Evolutionary conservation across 352 stramenopile species (phyloP), one percentile per base, ranked within the genome.

Genomic region (Globisporangium heterothallicum): DNA sequence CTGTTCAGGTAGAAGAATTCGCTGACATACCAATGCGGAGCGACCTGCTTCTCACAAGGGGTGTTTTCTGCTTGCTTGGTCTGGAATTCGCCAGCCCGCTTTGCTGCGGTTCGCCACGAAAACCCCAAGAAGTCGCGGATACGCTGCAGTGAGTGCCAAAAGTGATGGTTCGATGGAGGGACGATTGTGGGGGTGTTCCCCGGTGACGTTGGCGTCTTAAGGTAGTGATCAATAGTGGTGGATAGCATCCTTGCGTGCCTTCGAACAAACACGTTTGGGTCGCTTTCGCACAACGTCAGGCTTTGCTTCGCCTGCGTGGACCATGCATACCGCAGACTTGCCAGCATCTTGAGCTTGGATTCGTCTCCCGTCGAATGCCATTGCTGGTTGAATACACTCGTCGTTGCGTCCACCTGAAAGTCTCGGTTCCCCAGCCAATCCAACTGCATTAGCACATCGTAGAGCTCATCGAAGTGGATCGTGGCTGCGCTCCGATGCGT

Each of bases 221-320:
- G 40, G 9, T 42, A 36, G 21, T 62, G 54, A 7, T 64, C 59
- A 29, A 71, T 64, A 3, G 21, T 59, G 30, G 56, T 53, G 13
- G 61, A 36, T 26, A 65, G 42, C 25, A 53, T 45, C 41, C 56
- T 48, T 40, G 42, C 64, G 29, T 71, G 61, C 2, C 58, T 66
- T 14, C 71, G 66, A 16, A 79, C 50, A 21, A 79, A 83, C 12
- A 65, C 34, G 34, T 88, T 88, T 1, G 67, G 74, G 38, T 88
- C 77, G 41, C 81, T 80, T 26, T 68, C 72, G 16, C 65, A 76
- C 8, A 88, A 5, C 2, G 56, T 56, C 1, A 84, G 47, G 16
- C 51, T 71, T 19, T 65, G 52, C 5, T 56, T 63, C 22, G 64
- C 52, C 22, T 79, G 57, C 9, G 70, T 41, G 1, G 42, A 54